Conservation (phyloP, 768 basidiomycete species). For the Auricularia heimuer region DNA sequence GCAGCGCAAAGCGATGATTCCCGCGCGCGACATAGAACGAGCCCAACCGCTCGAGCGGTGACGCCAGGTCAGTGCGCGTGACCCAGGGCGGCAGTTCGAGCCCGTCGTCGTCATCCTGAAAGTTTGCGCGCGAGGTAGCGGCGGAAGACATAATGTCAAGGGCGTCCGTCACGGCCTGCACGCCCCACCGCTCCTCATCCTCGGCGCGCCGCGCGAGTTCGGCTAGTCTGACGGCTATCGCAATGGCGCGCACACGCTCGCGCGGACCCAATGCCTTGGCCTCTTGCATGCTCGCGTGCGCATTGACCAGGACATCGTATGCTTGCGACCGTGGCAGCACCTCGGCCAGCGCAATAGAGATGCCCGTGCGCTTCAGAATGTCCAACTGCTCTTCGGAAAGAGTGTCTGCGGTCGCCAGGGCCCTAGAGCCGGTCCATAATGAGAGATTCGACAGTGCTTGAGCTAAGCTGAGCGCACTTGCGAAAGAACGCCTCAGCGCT, state of each 20-base stretch:
- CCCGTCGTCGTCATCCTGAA: neutral
- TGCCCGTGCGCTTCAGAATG: slow-evolving; percentile 1
- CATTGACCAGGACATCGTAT: neutral
- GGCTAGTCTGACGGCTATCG: neutral
- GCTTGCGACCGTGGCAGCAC: neutral
- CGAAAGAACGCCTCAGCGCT: neutral
- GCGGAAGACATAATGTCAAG: neutral
- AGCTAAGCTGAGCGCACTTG: neutral
- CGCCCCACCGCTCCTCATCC: neutral
- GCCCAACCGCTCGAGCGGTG: neutral
- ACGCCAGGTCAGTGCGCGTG: neutral
- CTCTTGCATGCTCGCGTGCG: neutral
- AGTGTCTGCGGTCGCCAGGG: neutral
- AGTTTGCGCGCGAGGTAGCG: neutral
- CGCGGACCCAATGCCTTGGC: neutral
- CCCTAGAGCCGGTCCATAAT: neutral
- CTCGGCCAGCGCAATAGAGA: neutral
- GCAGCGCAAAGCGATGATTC: neutral
- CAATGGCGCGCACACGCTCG: neutral
- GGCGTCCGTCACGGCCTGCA: neutral
- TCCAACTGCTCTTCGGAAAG: neutral
- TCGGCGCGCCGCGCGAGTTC: neutral
- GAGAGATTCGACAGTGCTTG: neutral
- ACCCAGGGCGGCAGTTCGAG: neutral
- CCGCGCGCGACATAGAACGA: neutral